Evolutionary conservation across 2,329 filamentous ascomycete species (phyloP).

Genomic region (Diplodia mutila): DNA sequence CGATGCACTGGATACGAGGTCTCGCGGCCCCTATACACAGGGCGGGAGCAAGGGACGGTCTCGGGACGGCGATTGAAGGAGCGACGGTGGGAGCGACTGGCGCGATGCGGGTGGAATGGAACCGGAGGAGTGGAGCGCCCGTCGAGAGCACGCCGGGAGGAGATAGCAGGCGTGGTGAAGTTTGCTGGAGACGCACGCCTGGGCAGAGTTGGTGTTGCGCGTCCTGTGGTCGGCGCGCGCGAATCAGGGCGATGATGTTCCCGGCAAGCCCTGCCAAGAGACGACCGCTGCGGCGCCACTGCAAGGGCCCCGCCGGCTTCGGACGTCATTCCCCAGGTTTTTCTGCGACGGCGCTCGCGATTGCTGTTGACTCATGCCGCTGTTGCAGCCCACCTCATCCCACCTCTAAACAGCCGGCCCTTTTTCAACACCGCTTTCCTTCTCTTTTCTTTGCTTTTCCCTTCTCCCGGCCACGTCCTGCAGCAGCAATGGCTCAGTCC

Average conservation of each 20-base stretch:
- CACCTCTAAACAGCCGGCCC: not conserved
- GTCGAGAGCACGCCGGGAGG: not conserved
- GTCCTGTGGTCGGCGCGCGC: conserved; percentile 1
- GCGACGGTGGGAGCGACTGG: not conserved
- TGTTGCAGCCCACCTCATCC: not conserved
- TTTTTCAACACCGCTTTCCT: not conserved
- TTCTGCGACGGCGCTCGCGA: not conserved
- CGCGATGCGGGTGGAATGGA: not conserved
- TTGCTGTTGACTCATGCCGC: conserved; percentile 20
- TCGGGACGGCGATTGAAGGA: conserved; percentile 3
- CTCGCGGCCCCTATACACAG: conserved; percentile 15
- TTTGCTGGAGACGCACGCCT: not conserved
- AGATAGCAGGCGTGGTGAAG: not conserved
- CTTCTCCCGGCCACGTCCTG: not conserved
- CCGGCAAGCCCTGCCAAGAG: conserved; percentile 1
- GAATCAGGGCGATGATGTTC: conserved; percentile 15
- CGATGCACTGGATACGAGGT: conserved; percentile 12
- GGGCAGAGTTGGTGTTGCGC: conserved; percentile 20
- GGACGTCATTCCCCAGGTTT: conserved; percentile 26
- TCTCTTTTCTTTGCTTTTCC: not conserved
- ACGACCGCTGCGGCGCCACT: not conserved
- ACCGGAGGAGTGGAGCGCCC: not conserved
- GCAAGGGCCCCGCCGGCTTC: conserved; percentile 20
- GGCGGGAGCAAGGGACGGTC: conserved; percentile 4
- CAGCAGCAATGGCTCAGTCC: conserved; percentile 18